Evolutionary conservation across 2,329 filamentous ascomycete species (phyloP).

Genomic region (Aspergillus ochraceoroseus): DNA sequence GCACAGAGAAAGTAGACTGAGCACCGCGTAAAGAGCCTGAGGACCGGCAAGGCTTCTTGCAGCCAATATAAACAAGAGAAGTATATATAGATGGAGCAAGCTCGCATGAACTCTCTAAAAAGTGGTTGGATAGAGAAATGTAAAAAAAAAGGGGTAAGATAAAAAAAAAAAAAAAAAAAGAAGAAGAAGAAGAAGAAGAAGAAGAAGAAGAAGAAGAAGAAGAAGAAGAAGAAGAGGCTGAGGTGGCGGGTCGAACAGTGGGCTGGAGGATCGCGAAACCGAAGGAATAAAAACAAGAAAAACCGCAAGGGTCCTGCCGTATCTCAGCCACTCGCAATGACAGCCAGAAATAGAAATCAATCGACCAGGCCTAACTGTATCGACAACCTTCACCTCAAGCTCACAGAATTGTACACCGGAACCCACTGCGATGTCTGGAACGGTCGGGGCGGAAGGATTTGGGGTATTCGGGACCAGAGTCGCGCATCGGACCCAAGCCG

Average conservation of each 20-base stretch:
- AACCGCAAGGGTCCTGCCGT: background rate
- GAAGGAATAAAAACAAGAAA: background rate
- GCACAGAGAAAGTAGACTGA: constrained; percentile 10
- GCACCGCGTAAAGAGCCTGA: constrained; percentile 11
- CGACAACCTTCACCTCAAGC: constrained; percentile 4
- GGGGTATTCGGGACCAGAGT: constrained; percentile 39
- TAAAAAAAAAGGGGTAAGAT: constrained; percentile 1
- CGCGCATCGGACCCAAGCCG: constrained; percentile 34
- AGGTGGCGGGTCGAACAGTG: background rate
- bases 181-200: background rate
- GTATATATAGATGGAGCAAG: constrained; percentile 16
- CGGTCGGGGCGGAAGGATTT: constrained; percentile 40
- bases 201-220: constrained; percentile 1
- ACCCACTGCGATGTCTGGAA: constrained; percentile 33
- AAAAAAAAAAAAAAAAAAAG: constrained; percentile 2
- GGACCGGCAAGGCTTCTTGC: constrained; percentile 14
- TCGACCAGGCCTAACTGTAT: background rate
- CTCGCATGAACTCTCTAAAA: constrained; percentile 16
- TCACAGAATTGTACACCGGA: constrained; percentile 41
- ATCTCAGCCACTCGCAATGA: background rate
- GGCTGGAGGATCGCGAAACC: constrained; percentile 4
- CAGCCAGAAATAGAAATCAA: constrained; percentile 3
- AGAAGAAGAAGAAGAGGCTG: background rate
- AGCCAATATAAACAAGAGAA: constrained; percentile 22
- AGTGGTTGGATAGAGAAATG: constrained; percentile 3